Conservation (phyloP, 225 moss, liverwort and hornwort genomes). For the Physcomitrellopsis africana region DNA sequence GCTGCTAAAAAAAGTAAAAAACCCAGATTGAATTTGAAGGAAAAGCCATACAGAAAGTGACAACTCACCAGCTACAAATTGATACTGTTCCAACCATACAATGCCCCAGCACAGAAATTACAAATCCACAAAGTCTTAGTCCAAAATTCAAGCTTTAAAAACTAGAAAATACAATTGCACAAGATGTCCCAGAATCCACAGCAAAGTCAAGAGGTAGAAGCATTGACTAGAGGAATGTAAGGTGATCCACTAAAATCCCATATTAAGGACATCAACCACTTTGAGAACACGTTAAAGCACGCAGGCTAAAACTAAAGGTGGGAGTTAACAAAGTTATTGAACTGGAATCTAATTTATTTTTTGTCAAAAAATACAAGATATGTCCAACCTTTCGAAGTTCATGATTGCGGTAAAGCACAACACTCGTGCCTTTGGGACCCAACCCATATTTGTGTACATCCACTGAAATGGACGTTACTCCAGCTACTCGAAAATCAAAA, state of each 20-base stretch:
- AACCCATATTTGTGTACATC: slow-evolving; percentile 98
- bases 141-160: slow-evolving; percentile 16
- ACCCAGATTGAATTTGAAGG: neutral
- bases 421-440: slow-evolving; percentile 97
- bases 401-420: slow-evolving; percentile 92
- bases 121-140: slow-evolving; percentile 35
- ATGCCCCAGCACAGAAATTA: slow-evolving; percentile 8
- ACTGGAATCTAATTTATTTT: neutral
- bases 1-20: neutral
- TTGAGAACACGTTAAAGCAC: neutral
- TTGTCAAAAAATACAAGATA: neutral
- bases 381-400: slow-evolving; percentile 81
- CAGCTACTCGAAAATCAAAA: slow-evolving; percentile 94
- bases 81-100: slow-evolving; percentile 65
- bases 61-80: slow-evolving; percentile 96
- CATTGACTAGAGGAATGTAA: neutral
- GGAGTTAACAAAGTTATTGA: neutral
- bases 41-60: slow-evolving; percentile 11
- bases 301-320: neutral
- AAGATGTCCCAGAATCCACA: neutral
- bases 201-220: neutral
- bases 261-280: slow-evolving; percentile 2
- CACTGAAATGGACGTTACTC: slow-evolving; percentile 94
- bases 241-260: neutral
- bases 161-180: slow-evolving; percentile 12